These are phyloP conservation scores for Kockovaella imperatae DNA, from an alignment of 768 basidiomycete species.

Conservation along the genomic window DNA sequence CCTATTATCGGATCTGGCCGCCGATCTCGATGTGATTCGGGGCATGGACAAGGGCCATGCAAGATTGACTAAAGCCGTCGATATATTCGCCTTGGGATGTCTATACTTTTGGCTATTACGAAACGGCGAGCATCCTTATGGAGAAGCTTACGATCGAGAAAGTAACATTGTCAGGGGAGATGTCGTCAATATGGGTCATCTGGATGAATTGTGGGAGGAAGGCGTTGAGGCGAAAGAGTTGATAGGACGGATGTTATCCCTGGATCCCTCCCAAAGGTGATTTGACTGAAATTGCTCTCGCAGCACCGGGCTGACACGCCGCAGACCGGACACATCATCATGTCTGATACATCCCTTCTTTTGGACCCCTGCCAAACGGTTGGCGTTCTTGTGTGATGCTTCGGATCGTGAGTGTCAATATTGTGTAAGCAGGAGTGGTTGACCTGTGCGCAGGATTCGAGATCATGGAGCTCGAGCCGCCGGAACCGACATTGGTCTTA, in stretches of 20 bases:
- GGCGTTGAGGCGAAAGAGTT: slow-evolving; percentile 82
- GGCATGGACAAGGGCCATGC: slow-evolving; percentile 39
- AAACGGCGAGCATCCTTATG: slow-evolving; percentile 85
- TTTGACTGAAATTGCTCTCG: slow-evolving; percentile 30
- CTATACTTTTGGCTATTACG: slow-evolving; percentile 89
- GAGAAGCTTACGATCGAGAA: slow-evolving; percentile 86
- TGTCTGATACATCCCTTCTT: slow-evolving; percentile 91
- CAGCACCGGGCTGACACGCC: slow-evolving; percentile 1
- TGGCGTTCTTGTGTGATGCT: slow-evolving; percentile 93
- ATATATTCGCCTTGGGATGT: slow-evolving; percentile 93
- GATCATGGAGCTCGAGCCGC: slow-evolving; percentile 90
- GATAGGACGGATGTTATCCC: slow-evolving; percentile 68
- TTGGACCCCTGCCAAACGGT: slow-evolving; percentile 78
- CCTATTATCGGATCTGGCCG: slow-evolving; percentile 10
- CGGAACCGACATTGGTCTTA: slow-evolving; percentile 62
- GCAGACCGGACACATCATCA: slow-evolving; percentile 77
- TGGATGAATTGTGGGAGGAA: slow-evolving; percentile 83
- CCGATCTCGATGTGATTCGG: slow-evolving; percentile 35
- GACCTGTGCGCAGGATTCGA: slow-evolving; percentile 56
- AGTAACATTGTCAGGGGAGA: slow-evolving; percentile 79
- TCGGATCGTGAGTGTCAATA: slow-evolving; percentile 59
- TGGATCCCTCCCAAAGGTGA: slow-evolving; percentile 66
- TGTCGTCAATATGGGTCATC: slow-evolving; percentile 58
- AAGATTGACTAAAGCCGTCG: slow-evolving; percentile 85
- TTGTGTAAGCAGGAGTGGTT: background rate